Conservation (phyloP, 2,329 filamentous ascomycete species). For the Verticillium nubilum region DNA sequence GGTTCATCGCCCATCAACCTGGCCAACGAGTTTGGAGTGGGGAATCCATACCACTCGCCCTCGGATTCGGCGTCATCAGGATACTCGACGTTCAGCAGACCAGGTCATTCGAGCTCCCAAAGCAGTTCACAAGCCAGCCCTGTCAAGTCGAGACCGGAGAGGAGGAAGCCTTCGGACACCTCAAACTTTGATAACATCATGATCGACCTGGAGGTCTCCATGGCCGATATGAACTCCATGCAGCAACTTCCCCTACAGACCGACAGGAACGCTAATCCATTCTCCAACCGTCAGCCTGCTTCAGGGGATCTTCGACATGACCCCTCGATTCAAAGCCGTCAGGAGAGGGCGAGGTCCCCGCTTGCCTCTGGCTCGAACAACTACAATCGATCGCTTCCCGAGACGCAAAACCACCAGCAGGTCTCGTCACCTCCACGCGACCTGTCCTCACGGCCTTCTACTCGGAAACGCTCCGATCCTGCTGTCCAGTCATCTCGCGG, state of each 20-base stretch:
- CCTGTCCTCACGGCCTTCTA: slow-evolving; percentile 34
- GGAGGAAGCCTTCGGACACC: slow-evolving; percentile 33
- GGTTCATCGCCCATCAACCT: slow-evolving; percentile 47
- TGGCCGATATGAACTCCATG: slow-evolving; percentile 31
- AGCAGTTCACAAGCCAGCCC: slow-evolving; percentile 54
- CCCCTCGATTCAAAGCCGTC: slow-evolving; percentile 18
- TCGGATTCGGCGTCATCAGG: slow-evolving; percentile 62
- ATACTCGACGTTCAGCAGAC: slow-evolving; percentile 53
- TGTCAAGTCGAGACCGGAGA: slow-evolving; percentile 22
- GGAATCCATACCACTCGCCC: slow-evolving; percentile 60
- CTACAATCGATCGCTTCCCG: not conserved
- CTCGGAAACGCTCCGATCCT: slow-evolving; percentile 58
- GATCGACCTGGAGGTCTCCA: slow-evolving; percentile 49
- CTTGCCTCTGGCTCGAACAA: slow-evolving; percentile 13
- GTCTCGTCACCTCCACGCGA: slow-evolving; percentile 15
- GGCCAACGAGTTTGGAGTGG: slow-evolving; percentile 52
- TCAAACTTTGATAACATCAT: slow-evolving; percentile 47
- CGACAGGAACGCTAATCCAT: slow-evolving; percentile 11
- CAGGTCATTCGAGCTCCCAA: slow-evolving; percentile 55
- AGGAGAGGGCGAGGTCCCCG: slow-evolving; percentile 15
- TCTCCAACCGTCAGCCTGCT: slow-evolving; percentile 5
- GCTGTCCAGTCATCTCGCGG: slow-evolving; percentile 50
- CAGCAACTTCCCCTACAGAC: slow-evolving; percentile 16
- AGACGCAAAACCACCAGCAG: not conserved
- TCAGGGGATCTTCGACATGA: slow-evolving; percentile 25